Percentiles rank a stretch among this genome's conserved stretches.
These are phyloP conservation scores for Hypoxylon fuscum DNA, from an alignment of 495 filamentous ascomycete genomes.

Conservation along the genomic window DNA sequence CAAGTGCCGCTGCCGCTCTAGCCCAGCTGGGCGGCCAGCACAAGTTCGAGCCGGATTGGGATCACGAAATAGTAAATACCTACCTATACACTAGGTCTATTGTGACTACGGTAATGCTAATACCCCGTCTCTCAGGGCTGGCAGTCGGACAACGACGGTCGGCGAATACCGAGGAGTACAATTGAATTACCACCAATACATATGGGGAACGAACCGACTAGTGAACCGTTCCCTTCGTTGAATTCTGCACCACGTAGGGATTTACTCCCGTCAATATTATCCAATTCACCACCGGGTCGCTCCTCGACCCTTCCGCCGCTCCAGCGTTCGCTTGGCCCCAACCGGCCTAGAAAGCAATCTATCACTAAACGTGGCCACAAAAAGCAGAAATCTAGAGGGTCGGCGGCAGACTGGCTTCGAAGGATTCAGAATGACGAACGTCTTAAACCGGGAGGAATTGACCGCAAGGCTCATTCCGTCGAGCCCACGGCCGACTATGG, in stretches of 20 bases:
- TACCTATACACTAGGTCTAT: constrained; percentile 8
- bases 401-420: constrained; percentile 57
- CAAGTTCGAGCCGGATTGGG: constrained; percentile 82
- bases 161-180: constrained; percentile 62
- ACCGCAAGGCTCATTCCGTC: constrained; percentile 83
- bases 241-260: constrained; percentile 68
- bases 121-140: constrained; percentile 63
- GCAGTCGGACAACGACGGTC: constrained; percentile 75
- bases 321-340: constrained; percentile 67
- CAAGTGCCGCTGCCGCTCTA: constrained; percentile 84
- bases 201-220: constrained; percentile 70
- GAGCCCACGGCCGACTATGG: constrained; percentile 82
- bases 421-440: constrained; percentile 60
- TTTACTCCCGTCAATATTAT: constrained; percentile 81
- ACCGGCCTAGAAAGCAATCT: constrained; percentile 82
- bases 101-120: constrained; percentile 38
- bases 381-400: constrained; percentile 74
- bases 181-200: constrained; percentile 80
- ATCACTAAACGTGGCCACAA: constrained; percentile 83
- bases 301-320: constrained; percentile 87
- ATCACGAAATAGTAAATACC: constrained; percentile 77
- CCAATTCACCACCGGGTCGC: constrained; percentile 82
- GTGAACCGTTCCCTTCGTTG: constrained; percentile 71
- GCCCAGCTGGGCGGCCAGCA: constrained; percentile 84
- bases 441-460: constrained; percentile 73